Evolutionary conservation across 2,329 filamentous ascomycete species (phyloP).

Genomic region (Plenodomus tracheiphilus): DNA sequence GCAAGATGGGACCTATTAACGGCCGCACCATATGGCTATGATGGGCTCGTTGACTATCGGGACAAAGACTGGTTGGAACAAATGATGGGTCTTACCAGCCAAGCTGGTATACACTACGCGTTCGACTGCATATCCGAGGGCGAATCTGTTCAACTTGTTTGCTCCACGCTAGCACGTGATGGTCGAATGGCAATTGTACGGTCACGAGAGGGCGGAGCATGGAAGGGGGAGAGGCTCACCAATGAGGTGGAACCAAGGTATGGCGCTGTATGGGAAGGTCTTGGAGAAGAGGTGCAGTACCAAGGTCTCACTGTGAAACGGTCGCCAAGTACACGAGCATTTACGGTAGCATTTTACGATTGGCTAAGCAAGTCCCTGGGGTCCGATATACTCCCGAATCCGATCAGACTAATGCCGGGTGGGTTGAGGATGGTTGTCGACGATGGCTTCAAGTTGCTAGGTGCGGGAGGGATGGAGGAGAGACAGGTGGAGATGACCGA

Average conservation of each 20-base stretch:
- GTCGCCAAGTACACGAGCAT: slow-evolving; percentile 18
- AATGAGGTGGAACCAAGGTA: slow-evolving; percentile 34
- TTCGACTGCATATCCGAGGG: slow-evolving; percentile 49
- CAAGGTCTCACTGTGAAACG: slow-evolving; percentile 31
- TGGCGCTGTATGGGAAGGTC: slow-evolving; percentile 50
- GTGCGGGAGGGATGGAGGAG: slow-evolving; percentile 25
- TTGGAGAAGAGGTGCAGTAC: slow-evolving; percentile 48
- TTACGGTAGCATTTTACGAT: slow-evolving; percentile 43
- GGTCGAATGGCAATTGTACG: slow-evolving; percentile 32
- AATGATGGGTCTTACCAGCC: too few relatives aligned
- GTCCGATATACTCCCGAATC: slow-evolving; percentile 30
- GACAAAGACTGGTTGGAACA: too few relatives aligned
- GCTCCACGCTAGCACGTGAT: slow-evolving; percentile 26
- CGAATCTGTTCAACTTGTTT: slow-evolving; percentile 37
- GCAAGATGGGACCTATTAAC: too few relatives aligned
- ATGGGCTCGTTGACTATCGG: too few relatives aligned
- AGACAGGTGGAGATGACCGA: slow-evolving; percentile 24
- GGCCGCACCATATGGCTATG: too few relatives aligned
- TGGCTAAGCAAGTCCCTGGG: slow-evolving; percentile 32
- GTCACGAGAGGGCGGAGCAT: slow-evolving; percentile 34
- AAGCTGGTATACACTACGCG: slow-evolving; percentile 41
- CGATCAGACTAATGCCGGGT: slow-evolving; percentile 32
- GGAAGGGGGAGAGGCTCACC: slow-evolving; percentile 14
- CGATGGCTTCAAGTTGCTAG: slow-evolving; percentile 23
- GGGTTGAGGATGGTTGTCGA: slow-evolving; percentile 22